Base-by-base conservation (phyloP, 805 yeast species). In the Kockiozyma suomiensis region DNA sequence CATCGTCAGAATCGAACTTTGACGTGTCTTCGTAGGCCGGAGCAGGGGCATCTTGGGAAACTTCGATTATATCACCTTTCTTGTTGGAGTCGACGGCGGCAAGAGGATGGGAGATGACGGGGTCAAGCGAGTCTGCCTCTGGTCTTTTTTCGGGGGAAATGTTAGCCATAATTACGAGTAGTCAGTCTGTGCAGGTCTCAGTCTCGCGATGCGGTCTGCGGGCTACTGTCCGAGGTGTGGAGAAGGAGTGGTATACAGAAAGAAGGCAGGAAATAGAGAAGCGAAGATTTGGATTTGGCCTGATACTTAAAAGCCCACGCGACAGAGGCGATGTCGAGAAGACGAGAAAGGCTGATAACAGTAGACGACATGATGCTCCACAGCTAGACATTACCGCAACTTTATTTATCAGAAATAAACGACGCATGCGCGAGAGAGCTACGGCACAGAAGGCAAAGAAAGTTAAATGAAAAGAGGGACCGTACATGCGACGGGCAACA, bases 61-160 rank as follows among this genome's bases (percentile, higher is more conserved):
- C 50, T 19, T 10, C 46, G 23, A 13, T 26, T 12, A 47, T 23
- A 49, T 41, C 54, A 15, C 17, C 47, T 40, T 42, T 48, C 37
- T 42, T 54, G 40, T 47, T 30, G 21, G 62, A 46, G 45, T 41
- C 55, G 35, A 53, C 51, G 17, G 42, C 21, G 41, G 50, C 49
- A n/a, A 54, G 58, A 33, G 58, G 58, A 37, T 59, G 51, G 2
- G 35, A 23, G 32, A 26, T 25, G 17, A 41, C 59, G 17, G 41
- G 13, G 21, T 32, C 43, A 43, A 21, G 40, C 32, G 42, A 19
- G 32, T 30, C 56, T n/a, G 45, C 28, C 19, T 30, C 50, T 15
- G 56, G 42, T n/a, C 63, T 59, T 50, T 55, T 59, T 38, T 59
- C 63, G 17, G 21, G 19, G n/a, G 25, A 10, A 25, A 49, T 35